Evolutionary conservation across 495 filamentous ascomycete genomes (phyloP), one percentile per base, ranked within the genome.

Genomic region (Hypoxylon perforatum): DNA sequence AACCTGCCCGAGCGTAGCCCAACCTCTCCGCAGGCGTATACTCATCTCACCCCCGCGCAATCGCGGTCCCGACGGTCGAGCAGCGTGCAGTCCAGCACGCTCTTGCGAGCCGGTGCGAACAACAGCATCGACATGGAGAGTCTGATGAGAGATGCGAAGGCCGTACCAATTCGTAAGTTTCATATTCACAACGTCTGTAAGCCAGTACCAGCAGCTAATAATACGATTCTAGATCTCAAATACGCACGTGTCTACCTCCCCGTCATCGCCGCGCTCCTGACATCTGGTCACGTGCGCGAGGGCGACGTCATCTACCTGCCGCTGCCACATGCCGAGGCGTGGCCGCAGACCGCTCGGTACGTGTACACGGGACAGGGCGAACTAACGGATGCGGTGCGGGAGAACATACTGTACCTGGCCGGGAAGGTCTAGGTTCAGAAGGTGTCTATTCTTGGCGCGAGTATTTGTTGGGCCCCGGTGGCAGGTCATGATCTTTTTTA

Each of bases 271-370:
- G 77, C 80, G 3, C 65, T 87, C n/a, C 75, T 88, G 41, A 72
- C 79, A 28, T 83, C 81, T 1, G 78, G 80, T 19, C 79, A 82
- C 67, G 75, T 87, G 15, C 71, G 72, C 33, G 77, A 76, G 22
- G 78, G 81, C 23, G 85, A 87, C 56, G 72, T 80, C 1, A 73
- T 88, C 35, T 83, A 88, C 47, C 74, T 88, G 9, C 86, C 86
- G 0, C 41, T 88, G 51, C 86, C 84, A 11, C 77, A 81, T 45
- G 85, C 86, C 0, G 77, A 84, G 46, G 79, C 72, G 8, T 88
- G 85, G 85, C 50, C 56, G 0, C 75, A 81, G 47, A 84, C 82
- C 1, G 76, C 86, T 17, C 73, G 73, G 10, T 81, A 83, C 63
- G 75, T 82, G 39, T 87, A 87, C 63, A 85, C 80, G 0, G 82